Base-by-base conservation (phyloP, 805 yeast genomes). In the Cyberlindnera maclurae region DNA sequence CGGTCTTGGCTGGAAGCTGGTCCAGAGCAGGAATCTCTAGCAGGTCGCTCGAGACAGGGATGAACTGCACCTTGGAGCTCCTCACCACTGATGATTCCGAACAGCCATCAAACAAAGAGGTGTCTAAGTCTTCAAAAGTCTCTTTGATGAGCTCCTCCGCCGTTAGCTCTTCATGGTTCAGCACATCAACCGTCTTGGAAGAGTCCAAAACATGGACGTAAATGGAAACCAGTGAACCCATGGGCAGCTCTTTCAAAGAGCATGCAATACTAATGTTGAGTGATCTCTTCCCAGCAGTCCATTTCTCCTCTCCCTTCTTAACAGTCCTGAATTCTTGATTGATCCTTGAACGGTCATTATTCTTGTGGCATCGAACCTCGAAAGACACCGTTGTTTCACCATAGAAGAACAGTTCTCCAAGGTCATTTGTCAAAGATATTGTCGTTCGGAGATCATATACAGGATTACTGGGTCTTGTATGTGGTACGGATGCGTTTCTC, bases 371-470 rank as follows among this genome's bases (percentile, higher is more conserved):
- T 17, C 47, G 40, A 2, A 40, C 35, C 12, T 44, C 41, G 7
- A 46, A 17, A 0, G 45, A 33, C 7, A 53, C 18, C 0, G 38
- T 20, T 2, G 52, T 47, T 18, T 52, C 45, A 6, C 69, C 71
- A 36, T 54, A 55, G 48, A 62, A 65, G 40, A 56, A 59, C 31
- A 49, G 50, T 17, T 67, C 71, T 4, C 71, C 71, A 2, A 67
- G 55, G 41, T 67, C 71, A 33, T 66, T 67, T 3, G 65, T 51
- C 12, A 67, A 40, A 1, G 60, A 46, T 11, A 55, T 16, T 1
- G 58, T 51, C 1, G 54, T 39, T 10, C 49, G 38, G 10, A 53
- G 33, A 26, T 42, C 49, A 30, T 45, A 48, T 2, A 29, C 39
- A 6, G 43, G 43, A 24, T 47, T 45, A 12, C 22, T 15, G 8